Evolutionary conservation across 257 asterid genomes (phyloP), one percentile per base, ranked within the genome.

Genomic region (Mitragyna speciosa): DNA sequence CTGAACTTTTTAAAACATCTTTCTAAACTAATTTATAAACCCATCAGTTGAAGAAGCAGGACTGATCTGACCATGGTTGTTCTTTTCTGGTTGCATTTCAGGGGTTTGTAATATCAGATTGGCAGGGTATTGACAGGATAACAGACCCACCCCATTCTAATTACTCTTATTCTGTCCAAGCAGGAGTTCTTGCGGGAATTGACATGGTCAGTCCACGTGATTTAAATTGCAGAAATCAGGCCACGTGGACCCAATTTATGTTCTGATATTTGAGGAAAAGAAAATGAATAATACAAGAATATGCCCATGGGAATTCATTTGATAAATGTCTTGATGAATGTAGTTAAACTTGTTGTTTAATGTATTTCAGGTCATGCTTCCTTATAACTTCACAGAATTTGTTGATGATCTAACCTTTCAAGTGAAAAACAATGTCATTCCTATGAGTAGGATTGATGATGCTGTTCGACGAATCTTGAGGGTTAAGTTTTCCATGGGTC

Each of bases 91-190:
- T 49, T 47, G 73, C 15, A 10, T 33, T 89, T 61, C 91, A 94
- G 98, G 98, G 98, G 20, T 92, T 94, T 70, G 97, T 92, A 48
- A 90, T 92, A 79, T 91, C 97, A 36, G 98, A 94, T 84, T 92
- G 97, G 97, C 86, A 87, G 76, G 98, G 97, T 3, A 84, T 94
- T 41, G 98, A 94, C 80, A 90, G 85, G 80, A 92, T 94, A 54
- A 92, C 98, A 0, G 52, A 48, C 56, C 97, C 97, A 14, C 96
- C 97, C n/a, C 97, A 85, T 72, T 14, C 80, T 26, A 92, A 94
- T 85, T 94, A 94, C 77, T 52, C 96, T n/a, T 91, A 90, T 67
- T 94, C 98, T n/a, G 92, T 94, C 84, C 84, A 87, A 77, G 96
- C 96, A 8, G 97, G 97, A 83, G 80, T 92, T 74, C 88, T 80